Percentiles rank a stretch among this genome's conserved stretches.
phyloP scores from a whole-genome alignment of 352 stramenopile species.

The Phytophthora colocasiae region DNA sequence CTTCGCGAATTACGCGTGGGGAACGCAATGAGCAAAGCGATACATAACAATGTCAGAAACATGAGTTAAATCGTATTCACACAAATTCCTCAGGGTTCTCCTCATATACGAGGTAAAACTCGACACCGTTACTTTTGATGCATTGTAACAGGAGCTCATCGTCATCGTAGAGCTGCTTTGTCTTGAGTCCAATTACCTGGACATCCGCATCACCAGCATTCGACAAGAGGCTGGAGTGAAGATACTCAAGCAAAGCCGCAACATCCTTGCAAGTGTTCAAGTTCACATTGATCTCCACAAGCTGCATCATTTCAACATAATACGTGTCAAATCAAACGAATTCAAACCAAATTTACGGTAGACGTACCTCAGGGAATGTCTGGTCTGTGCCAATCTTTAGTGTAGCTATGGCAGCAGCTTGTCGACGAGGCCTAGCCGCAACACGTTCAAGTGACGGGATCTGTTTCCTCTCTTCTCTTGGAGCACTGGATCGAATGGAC shows the following conservation, averaged over 20 bases:
- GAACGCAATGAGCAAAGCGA: not conserved
- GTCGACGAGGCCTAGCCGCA: not conserved
- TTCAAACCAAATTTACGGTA: not conserved
- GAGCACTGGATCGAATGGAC: not conserved
- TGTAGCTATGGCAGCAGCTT: constrained; percentile 3
- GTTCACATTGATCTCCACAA: constrained; percentile 24
- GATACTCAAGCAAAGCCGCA: constrained; percentile 19
- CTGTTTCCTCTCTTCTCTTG: constrained; percentile 1
- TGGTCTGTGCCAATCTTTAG: constrained; percentile 42
- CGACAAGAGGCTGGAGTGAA: constrained; percentile 29
- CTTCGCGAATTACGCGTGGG: constrained; percentile 33
- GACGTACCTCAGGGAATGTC: constrained; percentile 40
- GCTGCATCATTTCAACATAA: constrained; percentile 18
- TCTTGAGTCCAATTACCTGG: constrained; percentile 30
- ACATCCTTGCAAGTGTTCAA: constrained; percentile 30
- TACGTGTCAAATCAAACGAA: too few species aligned
- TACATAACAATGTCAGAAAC: not conserved
- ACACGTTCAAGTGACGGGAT: constrained; percentile 1
- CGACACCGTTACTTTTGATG: constrained; percentile 29
- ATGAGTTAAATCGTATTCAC: not conserved
- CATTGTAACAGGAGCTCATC: constrained; percentile 26
- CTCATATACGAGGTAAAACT: constrained; percentile 38
- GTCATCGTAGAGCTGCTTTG: constrained; percentile 25
- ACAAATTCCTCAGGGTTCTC: constrained; percentile 33
- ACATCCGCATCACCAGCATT: constrained; percentile 12